phyloP scores from a whole-genome alignment of 2,329 filamentous ascomycete species.

The Tolypocladium endophyticum region DNA sequence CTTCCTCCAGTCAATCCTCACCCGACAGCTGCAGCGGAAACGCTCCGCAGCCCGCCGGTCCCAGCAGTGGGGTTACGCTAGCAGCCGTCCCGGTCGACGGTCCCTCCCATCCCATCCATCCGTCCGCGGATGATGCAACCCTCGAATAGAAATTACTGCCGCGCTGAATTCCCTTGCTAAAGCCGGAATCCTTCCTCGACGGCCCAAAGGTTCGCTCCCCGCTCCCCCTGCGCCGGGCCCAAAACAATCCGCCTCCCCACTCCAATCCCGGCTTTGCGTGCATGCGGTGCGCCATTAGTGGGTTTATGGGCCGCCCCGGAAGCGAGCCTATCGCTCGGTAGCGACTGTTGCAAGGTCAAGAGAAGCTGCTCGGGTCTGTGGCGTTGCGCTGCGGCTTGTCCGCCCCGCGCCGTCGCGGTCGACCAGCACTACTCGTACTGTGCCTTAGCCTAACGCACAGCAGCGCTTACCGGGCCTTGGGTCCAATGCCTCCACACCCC shows the following conservation, averaged over 20 bases:
- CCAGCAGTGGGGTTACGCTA: neutral
- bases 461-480: neutral
- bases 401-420: neutral
- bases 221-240: neutral
- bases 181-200: neutral
- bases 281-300: neutral
- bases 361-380: neutral
- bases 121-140: neutral
- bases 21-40: neutral
- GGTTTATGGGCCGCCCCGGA: neutral
- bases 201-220: neutral
- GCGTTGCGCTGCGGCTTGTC: neutral
- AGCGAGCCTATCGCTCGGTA: neutral
- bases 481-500: neutral
- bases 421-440: neutral
- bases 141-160: neutral
- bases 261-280: neutral
- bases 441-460: neutral
- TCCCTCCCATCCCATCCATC: conserved; percentile 1
- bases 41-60: conserved; percentile 2
- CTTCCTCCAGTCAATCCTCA: neutral
- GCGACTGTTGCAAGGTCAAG: neutral
- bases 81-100: neutral
- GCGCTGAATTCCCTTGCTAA: neutral
- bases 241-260: neutral